Base-by-base conservation (phyloP, 2,329 filamentous ascomycete genomes). In the Bipolaris gigantea region DNA sequence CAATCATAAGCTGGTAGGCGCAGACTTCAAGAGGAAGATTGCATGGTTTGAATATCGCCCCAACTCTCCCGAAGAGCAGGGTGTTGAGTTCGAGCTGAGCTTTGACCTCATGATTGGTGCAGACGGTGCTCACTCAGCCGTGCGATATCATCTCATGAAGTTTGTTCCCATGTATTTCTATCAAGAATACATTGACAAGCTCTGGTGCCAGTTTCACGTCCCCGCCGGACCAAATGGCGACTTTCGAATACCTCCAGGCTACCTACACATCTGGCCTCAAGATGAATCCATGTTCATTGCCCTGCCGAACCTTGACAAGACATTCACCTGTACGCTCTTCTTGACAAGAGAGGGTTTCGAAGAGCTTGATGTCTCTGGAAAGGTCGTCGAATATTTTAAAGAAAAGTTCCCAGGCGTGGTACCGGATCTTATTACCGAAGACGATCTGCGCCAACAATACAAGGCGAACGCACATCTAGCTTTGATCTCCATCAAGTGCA, bases 261-360 rank as follows among this genome's bases (percentile, higher is more conserved):
- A 97, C 71, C 81, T 99, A 1, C 94, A 99, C 75, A 99, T 99
- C 71, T 99, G 94, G 94, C 94, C 94, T 0, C 92, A 90, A 30
- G 87, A 87, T 65, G 86, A 92, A 38, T 93, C 94, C 67, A 97
- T 99, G 95, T 99, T 99, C 76, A 99, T 99, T 69, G 95, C 94
- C 16, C 92, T 99, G 39, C 93, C 94, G 0, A 81, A 81, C n/a
- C 73, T 90, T 75, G 92, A 97, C 71, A 92, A 90, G 52, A 89
- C 90, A 2, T 99, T 99, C 72, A 97, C 92, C 0, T 96, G 92
- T 74, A 99, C 95, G 0, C 82, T 99, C 3, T 99, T 99, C 73
- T 83, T 95, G 35, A 89, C 92, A 0, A 84, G 87, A 34, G 75
- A 79, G 2, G 81, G 89, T 51, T 96, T 91, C 70, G 77, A 81